phyloP scores from a whole-genome alignment of 495 filamentous ascomycete species.

The Bacidia rubella region DNA sequence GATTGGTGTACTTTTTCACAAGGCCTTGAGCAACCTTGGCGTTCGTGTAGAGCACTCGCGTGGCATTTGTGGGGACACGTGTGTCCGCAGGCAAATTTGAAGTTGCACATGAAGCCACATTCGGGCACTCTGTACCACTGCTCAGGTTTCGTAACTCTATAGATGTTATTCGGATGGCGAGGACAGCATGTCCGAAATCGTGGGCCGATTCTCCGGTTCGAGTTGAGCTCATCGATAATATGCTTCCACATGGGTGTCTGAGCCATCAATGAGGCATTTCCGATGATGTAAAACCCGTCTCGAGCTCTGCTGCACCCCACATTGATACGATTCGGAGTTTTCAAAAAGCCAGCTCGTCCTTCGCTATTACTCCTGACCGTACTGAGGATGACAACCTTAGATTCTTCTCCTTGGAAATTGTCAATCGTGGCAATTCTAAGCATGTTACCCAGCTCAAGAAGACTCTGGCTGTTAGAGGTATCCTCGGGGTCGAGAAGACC shows the following conservation, averaged over 20 bases:
- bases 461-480: constrained; percentile 10
- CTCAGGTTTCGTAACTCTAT: constrained; percentile 40
- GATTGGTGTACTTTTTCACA: constrained; percentile 35
- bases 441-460: constrained; percentile 33
- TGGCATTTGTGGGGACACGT: constrained; percentile 49
- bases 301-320: constrained; percentile 57
- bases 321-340: constrained; percentile 63
- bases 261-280: constrained; percentile 43
- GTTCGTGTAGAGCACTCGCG: constrained; percentile 43
- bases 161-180: constrained; percentile 42
- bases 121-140: constrained; percentile 44
- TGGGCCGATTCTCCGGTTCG: constrained; percentile 37
- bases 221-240: constrained; percentile 39
- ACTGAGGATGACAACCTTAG: constrained; percentile 58
- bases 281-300: constrained; percentile 71
- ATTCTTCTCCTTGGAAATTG: constrained; percentile 66
- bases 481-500: constrained; percentile 19
- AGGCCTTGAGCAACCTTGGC: constrained; percentile 40
- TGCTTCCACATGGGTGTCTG: constrained; percentile 53
- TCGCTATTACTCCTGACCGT: constrained; percentile 57
- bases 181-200: constrained; percentile 47
- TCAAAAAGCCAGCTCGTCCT: constrained; percentile 48
- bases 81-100: constrained; percentile 51
- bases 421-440: constrained; percentile 57
- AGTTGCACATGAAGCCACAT: constrained; percentile 41